Base-by-base conservation (phyloP, 495 filamentous ascomycete species). In the Melanomma pulvis-pyrius region DNA sequence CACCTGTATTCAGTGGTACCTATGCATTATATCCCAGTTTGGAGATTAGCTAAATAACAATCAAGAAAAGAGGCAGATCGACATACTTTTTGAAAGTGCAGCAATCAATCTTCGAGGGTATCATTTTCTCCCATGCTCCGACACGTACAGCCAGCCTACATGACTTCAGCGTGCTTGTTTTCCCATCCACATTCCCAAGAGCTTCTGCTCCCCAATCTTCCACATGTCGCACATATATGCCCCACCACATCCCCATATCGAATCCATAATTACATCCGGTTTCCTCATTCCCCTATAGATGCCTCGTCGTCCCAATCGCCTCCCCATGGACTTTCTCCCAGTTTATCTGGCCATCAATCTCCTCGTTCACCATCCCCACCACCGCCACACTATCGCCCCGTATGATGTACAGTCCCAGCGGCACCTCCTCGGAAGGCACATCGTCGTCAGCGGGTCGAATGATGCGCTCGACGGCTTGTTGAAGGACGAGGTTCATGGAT, bases 371-470 rank as follows among this genome's bases (percentile, higher is more conserved):
- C 49, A 94, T 82, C 6, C 94, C 94, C 46, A 92, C 91, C 17
- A 94, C 77, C n/a, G 89, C 92, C 54, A 98, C 94, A 74, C 92
- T 97, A 70, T 98, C 96, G 19, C 94, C 94, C 65, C 96, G 87
- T 57, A 98, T 89, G 48, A 98, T 77, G 73, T 98, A 98, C 15
- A 98, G 79, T 0, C 94, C 94, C 73, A 96, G 87, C 26, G 87
- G 85, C 29, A 93, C 87, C 75, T 96, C 86, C 34, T 86, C 84
- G 62, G 91, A 96, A 0, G 88, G 84, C 65, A 96, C 92, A 41
- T 84, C 82, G 70, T 96, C 92, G 62, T 97, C 93, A 47, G 84
- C 82, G 0, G 87, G 87, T 61, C 90, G 87, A 67, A 98, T 96
- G 44, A 97, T 88, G 61, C 94, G 89, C 75, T 98, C 96, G 71